Evolutionary conservation across 1,284 basidiomycete species (phyloP), one percentile per base, ranked within the genome.

Genomic region (Melampsora abietis-canadensis): DNA sequence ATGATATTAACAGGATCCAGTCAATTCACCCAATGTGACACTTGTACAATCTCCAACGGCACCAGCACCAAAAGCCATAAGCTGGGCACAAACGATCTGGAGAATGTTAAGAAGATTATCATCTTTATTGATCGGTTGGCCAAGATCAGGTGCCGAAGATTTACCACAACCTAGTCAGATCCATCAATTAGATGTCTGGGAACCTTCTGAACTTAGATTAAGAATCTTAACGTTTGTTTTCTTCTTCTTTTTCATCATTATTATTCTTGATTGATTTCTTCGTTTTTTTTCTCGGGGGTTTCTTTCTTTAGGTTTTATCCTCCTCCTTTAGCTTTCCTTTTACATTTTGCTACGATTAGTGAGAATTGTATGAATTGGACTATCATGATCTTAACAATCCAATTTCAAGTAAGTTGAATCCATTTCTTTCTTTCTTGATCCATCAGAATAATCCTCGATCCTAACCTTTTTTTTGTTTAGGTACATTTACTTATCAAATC

Each of bases 121-220:
- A 91, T 57, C 81, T 91, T 24, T 88, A 88, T 54, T 82, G 89
- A 79, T 85, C 85, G 60, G 85, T 85, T 72, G 62, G 19, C 85
- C 86, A 2, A 83, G 84, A 46, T 82, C 83, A 48, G 80, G 80
- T n/a, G 81, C 83, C 59, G 82, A 84, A 46, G 83, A 82, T 60
- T 82, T 83, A 8, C 84, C 83, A 61, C 86, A 84, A 78, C 76
- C 72, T 65, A 79, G 81, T 66, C 81, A 82, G 60, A 83, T 92
- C 21, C 89, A 91, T 79, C 88, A 90, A 80, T 82, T 92, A 68
- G 87, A 89, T 76, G 85, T 90, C 51, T 92, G 91, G 91, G 84
- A 85, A 8, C 90, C 91, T 1, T 87, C 87, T n/a, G 86, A 88
- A 77, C 82, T 90, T 61, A 89, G 91, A 79, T 83, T 87, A 77